Conservation (phyloP, 192 early-diverging fungal genomes). For the Allomyces javanicus region DNA sequence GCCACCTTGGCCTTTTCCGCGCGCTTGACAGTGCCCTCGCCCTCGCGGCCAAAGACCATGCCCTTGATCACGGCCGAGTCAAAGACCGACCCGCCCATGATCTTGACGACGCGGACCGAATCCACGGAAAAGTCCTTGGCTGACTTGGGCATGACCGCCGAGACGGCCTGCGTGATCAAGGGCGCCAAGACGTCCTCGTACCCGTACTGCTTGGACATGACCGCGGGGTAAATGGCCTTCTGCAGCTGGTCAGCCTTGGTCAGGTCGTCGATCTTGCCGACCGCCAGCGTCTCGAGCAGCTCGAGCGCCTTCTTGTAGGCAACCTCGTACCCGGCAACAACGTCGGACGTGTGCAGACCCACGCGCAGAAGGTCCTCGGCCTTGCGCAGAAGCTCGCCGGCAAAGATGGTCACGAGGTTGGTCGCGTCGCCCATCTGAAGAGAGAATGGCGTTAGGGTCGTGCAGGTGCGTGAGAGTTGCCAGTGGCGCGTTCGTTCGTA, state of each 20-base stretch:
- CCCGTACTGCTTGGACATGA: conserved; percentile 88
- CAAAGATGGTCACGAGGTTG: conserved; percentile 87
- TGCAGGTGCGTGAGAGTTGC: not conserved
- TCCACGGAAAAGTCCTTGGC: conserved; percentile 83
- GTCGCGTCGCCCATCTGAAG: conserved; percentile 75
- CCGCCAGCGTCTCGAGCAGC: conserved; percentile 51
- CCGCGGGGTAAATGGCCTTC: conserved; percentile 57
- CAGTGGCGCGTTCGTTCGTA: conserved; percentile 5
- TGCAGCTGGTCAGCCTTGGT: conserved; percentile 35
- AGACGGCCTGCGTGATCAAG: conserved; percentile 66
- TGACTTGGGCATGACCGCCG: conserved; percentile 77
- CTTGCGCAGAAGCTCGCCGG: conserved; percentile 82
- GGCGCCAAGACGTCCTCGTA: conserved; percentile 69
- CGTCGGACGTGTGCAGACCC: conserved; percentile 85
- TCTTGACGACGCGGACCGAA: conserved; percentile 87
- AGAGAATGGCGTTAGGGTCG: not conserved
- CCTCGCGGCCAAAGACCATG: conserved; percentile 90
- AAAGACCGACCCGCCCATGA: conserved; percentile 74
- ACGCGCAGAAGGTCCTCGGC: conserved; percentile 82
- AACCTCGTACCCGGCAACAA: conserved; percentile 84
- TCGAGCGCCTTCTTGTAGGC: conserved; percentile 63
- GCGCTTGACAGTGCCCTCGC: conserved; percentile 50
- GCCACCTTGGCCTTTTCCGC: conserved; percentile 80
- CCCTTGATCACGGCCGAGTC: conserved; percentile 80
- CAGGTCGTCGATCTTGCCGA: conserved; percentile 36